Evolutionary conservation across 805 yeast genomes (phyloP), one percentile per base, ranked within the genome.

Genomic region (Teunomyces funiuensis): DNA sequence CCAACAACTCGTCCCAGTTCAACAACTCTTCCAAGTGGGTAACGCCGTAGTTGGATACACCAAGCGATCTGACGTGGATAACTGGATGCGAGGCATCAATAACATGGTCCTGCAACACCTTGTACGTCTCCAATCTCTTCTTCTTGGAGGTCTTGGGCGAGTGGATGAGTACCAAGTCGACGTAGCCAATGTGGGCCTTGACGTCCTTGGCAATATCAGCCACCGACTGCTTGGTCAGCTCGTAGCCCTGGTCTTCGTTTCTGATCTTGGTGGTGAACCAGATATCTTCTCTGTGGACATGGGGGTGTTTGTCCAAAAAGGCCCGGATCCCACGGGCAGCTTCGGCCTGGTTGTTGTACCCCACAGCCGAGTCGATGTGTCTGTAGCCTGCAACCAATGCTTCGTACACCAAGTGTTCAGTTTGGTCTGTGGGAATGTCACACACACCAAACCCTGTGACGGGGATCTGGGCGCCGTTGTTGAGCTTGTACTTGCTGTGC

Each of bases 41-140:
- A 11, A 61, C 55, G 36, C 88, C 87, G 53, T 73, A 86, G 64
- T 85, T 85, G 6, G 95, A 85, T 11, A 87, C 90, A 36, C 95
- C 96, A 42, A 87, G 79, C 10, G 85, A 73, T 17, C 37, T 29
- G 34, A 43, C 79, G 34, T 68, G 58, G 7, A 88, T 84, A 5
- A 65, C 66, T 20, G 72, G 77, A 44, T 62, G 61, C 41, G 47
- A 37, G 10, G 68, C 65, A 39, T 63, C 44, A 23, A 37, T 30
- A 15, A 80, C 82, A 16, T 79, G 80, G 49, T 86, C 91, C 60
- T 86, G 89, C 73, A 86, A 73, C 1, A 89, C 90, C 53, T 65
- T 69, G 77, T 82, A 85, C 0, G 89, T 76, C 28, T 73, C 87
- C 33, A 82, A 51, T 55, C 91, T 70, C 52, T 64, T 50, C 25